phyloP scores from a whole-genome alignment of 2,329 filamentous ascomycete genomes.

The Nigrograna mackinnonii region DNA sequence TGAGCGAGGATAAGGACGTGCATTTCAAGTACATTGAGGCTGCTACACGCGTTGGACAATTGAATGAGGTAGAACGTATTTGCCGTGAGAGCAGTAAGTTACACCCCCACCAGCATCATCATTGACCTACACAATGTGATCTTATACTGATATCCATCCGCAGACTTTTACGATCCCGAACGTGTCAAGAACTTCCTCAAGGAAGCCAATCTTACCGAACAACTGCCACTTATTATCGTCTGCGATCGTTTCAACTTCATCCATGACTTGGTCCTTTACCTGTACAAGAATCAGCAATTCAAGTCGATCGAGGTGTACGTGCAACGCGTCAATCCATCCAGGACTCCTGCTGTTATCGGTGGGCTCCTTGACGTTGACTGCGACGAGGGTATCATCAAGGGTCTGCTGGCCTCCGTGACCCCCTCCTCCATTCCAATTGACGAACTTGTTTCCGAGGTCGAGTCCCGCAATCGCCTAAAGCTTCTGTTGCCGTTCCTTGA shows the following conservation, averaged over 20 bases:
- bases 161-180: slow-evolving; percentile 78
- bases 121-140: not conserved
- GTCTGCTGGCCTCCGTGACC: slow-evolving; percentile 81
- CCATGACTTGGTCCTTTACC: slow-evolving; percentile 91
- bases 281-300: slow-evolving; percentile 99
- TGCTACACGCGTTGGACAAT: slow-evolving; percentile 88
- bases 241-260: slow-evolving; percentile 99
- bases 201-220: slow-evolving; percentile 88
- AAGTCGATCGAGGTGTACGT: slow-evolving; percentile 98
- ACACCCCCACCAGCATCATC: not conserved
- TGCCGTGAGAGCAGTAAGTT: slow-evolving; percentile 78
- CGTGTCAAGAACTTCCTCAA: slow-evolving; percentile 99
- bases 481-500: slow-evolving; percentile 95
- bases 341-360: slow-evolving; percentile 90
- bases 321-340: slow-evolving; percentile 89
- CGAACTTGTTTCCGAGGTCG: slow-evolving; percentile 91
- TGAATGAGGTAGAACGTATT: slow-evolving; percentile 95
- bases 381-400: slow-evolving; percentile 95
- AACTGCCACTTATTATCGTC: slow-evolving; percentile 95
- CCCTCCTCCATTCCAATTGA: slow-evolving; percentile 88
- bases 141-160: slow-evolving; percentile 1
- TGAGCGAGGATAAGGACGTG: slow-evolving; percentile 93
- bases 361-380: slow-evolving; percentile 96
- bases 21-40: slow-evolving; percentile 99
- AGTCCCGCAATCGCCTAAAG: slow-evolving; percentile 93